Conservation (phyloP, 345 rosid species). For the Eucalyptus camaldulensis region DNA sequence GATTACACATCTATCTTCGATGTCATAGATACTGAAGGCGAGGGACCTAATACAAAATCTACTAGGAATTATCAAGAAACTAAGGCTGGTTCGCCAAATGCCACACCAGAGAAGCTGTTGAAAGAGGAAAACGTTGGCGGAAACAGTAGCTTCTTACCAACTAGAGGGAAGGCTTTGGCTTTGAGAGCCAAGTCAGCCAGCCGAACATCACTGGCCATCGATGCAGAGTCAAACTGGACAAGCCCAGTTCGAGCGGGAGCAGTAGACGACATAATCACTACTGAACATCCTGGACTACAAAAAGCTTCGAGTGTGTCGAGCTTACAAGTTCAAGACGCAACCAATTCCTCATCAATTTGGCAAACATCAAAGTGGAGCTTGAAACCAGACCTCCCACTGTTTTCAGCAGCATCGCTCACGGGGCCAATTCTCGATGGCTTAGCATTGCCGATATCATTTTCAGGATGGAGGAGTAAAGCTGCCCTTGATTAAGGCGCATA, state of each 20-base stretch:
- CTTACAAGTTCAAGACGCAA: conserved; percentile 20
- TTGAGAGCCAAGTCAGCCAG: conserved; percentile 37
- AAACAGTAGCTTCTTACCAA: conserved; percentile 6
- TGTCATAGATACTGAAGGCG: background rate
- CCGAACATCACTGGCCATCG: conserved; percentile 15
- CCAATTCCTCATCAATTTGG: conserved; percentile 19
- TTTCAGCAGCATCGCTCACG: conserved; percentile 25
- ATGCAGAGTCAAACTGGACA: conserved; percentile 20
- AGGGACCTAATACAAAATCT: background rate
- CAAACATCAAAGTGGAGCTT: conserved; percentile 37
- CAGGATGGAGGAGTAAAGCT: conserved; percentile 31
- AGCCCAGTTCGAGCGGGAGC: conserved; percentile 12
- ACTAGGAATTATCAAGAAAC: background rate
- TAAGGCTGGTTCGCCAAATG: background rate
- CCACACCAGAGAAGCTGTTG: background rate
- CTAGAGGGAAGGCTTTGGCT: conserved; percentile 28
- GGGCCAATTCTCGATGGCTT: conserved; percentile 39
- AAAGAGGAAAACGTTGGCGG: background rate
- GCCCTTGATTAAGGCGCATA: conserved; percentile 25
- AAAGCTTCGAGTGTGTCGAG: conserved; percentile 41
- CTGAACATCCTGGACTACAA: conserved; percentile 11
- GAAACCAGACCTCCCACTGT: conserved; percentile 34
- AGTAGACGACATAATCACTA: conserved; percentile 14
- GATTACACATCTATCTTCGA: background rate
- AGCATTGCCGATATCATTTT: conserved; percentile 20